A percentile compares a stretch with the other conserved stretches of the same genome.
Evolutionary conservation across 2,329 filamentous ascomycete genomes (phyloP).

Genomic region (Nemania abortiva): DNA sequence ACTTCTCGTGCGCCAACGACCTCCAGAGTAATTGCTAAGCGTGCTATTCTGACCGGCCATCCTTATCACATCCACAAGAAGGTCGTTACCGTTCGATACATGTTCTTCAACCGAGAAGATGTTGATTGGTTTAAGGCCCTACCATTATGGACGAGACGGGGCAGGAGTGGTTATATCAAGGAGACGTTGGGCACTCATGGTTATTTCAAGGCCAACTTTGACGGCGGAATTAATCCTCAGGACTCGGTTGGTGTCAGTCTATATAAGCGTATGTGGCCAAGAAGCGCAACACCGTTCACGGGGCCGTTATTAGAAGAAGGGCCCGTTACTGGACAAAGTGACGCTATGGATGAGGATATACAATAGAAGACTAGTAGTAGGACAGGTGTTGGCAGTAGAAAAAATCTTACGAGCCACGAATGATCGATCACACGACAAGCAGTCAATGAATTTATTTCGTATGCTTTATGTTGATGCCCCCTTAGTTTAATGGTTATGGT

Average conservation of each 20-base stretch:
- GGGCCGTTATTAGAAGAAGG: conserved; percentile 58
- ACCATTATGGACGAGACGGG: conserved; percentile 92
- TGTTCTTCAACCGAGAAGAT: conserved; percentile 98
- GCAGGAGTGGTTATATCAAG: conserved; percentile 91
- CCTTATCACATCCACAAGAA: conserved; percentile 99
- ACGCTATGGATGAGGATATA: conserved; percentile 58
- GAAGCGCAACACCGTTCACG: conserved; percentile 67
- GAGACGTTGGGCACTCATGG: conserved; percentile 95
- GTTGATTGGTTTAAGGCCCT: conserved; percentile 98
- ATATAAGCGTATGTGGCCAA: conserved; percentile 87
- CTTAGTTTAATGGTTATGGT: conserved; percentile 3
- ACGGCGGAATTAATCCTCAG: conserved; percentile 94
- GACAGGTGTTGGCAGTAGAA: conserved; percentile 20
- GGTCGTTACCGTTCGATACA: conserved; percentile 96
- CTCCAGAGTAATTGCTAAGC: conserved; percentile 88
- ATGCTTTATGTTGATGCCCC: not conserved
- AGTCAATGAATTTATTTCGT: conserved; percentile 15
- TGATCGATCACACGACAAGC: conserved; percentile 16
- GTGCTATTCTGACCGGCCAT: conserved; percentile 92
- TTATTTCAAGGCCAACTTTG: conserved; percentile 99
- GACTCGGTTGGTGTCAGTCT: conserved; percentile 92
- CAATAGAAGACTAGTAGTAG: conserved; percentile 37
- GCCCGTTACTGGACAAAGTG: conserved; percentile 42
- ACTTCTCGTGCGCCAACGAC: conserved; percentile 84
- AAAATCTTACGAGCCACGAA: conserved; percentile 36